Base-by-base conservation (phyloP, 129 eudicot genomes). In the Centaurea solstitialis region DNA sequence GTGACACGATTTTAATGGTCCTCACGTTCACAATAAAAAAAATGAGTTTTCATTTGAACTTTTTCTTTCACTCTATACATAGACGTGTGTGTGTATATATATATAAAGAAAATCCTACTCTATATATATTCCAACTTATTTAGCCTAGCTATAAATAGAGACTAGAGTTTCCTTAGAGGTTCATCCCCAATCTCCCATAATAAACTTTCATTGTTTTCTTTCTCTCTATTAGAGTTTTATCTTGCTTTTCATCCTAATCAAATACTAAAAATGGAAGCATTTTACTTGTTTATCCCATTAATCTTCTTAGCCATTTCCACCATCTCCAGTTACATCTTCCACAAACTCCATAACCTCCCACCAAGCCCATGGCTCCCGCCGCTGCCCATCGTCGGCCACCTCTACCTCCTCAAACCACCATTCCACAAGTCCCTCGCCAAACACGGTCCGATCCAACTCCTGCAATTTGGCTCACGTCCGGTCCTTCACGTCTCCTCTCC, bases 311-410 rank as follows among this genome's bases (percentile, higher is more conserved):
- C 47, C 72, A 65, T 73, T 45, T 74, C 11, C 20, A 40, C 21
- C 70, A 41, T 83, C 50, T 45, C 64, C 0, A 15, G 47, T 28
- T 62, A 77, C 76, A 43, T 59, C 74, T 30, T 70, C 57, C 80
- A 71, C 67, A 82, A 70, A 61, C 53, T 76, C 0, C 81, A 40
- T n/a, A 82, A 82, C 73, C 86, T 70, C 24, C 86, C 86, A 57
- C 86, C 86, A 39, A 76, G 75, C 10, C 86, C 86, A 72, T 78
- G 84, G 84, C 79, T 83, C 30, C 82, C 83, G 18, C 81, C 82
- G 15, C 15, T 83, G 10, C 86, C 86, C 17, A 21, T 83, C 17
- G 66, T 83, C 67, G 86, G 86, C 21, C 68, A 62, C 68, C 68
- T 62, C 26, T 62, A 62, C 68, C 26, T 62, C 10, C 26, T 62